Conservation (phyloP, 495 filamentous ascomycete species). For the Penicillium coffeae region DNA sequence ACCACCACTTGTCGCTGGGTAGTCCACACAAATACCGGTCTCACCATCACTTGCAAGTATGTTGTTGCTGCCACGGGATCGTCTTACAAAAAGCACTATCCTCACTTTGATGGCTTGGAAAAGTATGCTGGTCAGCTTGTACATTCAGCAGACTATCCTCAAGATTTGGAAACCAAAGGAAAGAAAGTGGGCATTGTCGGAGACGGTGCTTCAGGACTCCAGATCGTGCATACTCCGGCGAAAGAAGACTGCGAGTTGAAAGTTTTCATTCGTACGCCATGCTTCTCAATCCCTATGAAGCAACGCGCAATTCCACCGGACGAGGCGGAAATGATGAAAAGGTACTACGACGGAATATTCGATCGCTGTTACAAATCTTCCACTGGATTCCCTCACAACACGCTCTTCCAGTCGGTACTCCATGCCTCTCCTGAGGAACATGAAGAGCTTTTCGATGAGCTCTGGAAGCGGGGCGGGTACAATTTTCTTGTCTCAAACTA, state of each 20-base stretch:
- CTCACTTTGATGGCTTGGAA: conserved; percentile 15
- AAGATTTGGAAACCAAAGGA: conserved; percentile 12
- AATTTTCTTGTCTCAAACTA: conserved; percentile 47
- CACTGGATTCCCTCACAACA: conserved; percentile 42
- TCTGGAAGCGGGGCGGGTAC: conserved; percentile 50
- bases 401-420: conserved; percentile 35
- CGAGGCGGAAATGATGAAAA: conserved; percentile 41
- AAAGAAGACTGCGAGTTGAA: conserved; percentile 32
- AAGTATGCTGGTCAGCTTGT: conserved; percentile 10
- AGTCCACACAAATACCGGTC: conserved; percentile 12
- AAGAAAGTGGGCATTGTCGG: conserved; percentile 27
- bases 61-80: conserved; percentile 19
- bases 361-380: conserved; percentile 30
- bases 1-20: conserved; percentile 24
- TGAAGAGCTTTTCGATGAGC: conserved; percentile 39
- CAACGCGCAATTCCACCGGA: conserved; percentile 36
- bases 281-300: conserved; percentile 39
- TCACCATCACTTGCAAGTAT: conserved; percentile 24
- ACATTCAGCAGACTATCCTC: conserved; percentile 18
- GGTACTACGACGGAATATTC: conserved; percentile 39
- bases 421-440: conserved; percentile 45
- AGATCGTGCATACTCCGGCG: conserved; percentile 28
- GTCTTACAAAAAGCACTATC: conserved; percentile 18
- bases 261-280: conserved; percentile 49
- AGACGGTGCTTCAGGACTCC: conserved; percentile 21